Evolutionary conservation across 1,139 yeast species (phyloP).

Genomic region (Protomyces lactucae-debilis): DNA sequence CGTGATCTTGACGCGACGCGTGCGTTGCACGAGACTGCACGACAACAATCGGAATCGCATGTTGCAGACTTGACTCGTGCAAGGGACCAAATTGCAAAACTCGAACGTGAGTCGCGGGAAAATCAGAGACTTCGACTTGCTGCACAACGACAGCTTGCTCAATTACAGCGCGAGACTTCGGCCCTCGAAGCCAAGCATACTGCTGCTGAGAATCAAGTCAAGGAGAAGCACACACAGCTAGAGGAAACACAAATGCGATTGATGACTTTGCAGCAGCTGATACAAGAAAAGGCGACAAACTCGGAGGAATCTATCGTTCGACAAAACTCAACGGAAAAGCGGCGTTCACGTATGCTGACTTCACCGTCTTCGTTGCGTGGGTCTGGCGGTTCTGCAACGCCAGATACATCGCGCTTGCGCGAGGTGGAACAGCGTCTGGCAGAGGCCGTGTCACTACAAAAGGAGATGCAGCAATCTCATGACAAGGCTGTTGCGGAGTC

Average conservation of each 20-base stretch:
- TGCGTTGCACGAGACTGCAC: slow-evolving; percentile 1
- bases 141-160: slow-evolving; percentile 12
- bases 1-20: slow-evolving; percentile 2
- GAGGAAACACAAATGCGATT: slow-evolving; percentile 22
- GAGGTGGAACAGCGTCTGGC: slow-evolving; percentile 12
- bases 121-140: slow-evolving; percentile 12
- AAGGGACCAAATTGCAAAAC: slow-evolving; percentile 6
- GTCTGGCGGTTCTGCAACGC: slow-evolving; percentile 5
- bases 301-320: not conserved
- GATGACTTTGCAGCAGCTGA: slow-evolving; percentile 20
- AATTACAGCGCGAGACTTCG: slow-evolving; percentile 6
- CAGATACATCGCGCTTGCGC: slow-evolving; percentile 15
- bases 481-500: slow-evolving; percentile 19
- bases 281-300: not conserved
- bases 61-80: slow-evolving; percentile 11
- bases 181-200: slow-evolving; percentile 16
- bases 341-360: slow-evolving; percentile 8
- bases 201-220: not conserved
- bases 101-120: slow-evolving; percentile 4
- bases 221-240: slow-evolving; percentile 11
- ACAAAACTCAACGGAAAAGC: slow-evolving; percentile 11
- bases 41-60: not conserved
- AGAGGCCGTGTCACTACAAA: slow-evolving; percentile 13
- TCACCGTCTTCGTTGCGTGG: slow-evolving; percentile 14
- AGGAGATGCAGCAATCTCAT: slow-evolving; percentile 21